Conservation (phyloP, 805 yeast genomes). For the Schwanniomyces vanrijiae region DNA sequence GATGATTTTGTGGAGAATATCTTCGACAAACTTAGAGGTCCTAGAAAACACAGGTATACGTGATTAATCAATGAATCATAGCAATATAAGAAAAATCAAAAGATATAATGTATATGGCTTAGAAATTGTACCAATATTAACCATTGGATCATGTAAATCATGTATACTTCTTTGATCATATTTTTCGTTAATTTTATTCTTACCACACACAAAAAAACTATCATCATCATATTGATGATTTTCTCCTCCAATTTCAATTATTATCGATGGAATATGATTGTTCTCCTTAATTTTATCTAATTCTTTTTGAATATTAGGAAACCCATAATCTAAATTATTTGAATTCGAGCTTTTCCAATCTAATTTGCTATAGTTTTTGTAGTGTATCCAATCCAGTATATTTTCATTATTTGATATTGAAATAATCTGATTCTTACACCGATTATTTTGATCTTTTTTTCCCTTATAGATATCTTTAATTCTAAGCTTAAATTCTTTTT, state of each 20-base stretch:
- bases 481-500: not conserved
- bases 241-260: constrained; percentile 34
- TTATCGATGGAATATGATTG: constrained; percentile 7
- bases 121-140: not conserved
- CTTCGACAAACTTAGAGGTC: constrained; percentile 56
- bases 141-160: not conserved
- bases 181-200: not conserved
- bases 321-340: constrained; percentile 33
- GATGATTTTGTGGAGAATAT: constrained; percentile 72
- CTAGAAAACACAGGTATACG: constrained; percentile 20
- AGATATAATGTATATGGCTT: not conserved
- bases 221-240: constrained; percentile 1
- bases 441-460: not conserved
- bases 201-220: not conserved
- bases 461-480: not conserved
- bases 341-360: constrained; percentile 28
- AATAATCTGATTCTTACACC: too few species aligned
- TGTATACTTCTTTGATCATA: not conserved
- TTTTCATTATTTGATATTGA: not conserved
- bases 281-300: constrained; percentile 28
- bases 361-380: constrained; percentile 24
- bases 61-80: not conserved
- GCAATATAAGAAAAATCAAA: not conserved
- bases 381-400: not conserved
- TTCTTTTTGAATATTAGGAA: constrained; percentile 38